Conservation (phyloP, 345 rosid genomes). For the Lepidium africanum region DNA sequence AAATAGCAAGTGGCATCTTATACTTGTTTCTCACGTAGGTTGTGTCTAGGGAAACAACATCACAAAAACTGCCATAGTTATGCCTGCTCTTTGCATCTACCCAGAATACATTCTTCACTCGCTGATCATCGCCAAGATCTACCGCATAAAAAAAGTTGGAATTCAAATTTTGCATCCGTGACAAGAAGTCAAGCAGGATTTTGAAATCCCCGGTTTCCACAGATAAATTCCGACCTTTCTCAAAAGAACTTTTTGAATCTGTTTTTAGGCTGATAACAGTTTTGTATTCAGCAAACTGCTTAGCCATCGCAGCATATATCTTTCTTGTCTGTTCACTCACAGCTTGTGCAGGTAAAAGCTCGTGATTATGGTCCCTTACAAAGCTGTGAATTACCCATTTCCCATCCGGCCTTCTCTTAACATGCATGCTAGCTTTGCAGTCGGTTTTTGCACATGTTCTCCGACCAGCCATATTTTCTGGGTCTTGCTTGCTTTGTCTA, state of each 20-base stretch:
- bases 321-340: slow-evolving; percentile 65
- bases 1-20: slow-evolving; percentile 54
- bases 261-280: slow-evolving; percentile 43
- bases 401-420: slow-evolving; percentile 67
- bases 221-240: slow-evolving; percentile 38
- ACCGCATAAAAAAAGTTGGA: slow-evolving; percentile 61
- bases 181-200: slow-evolving; percentile 40
- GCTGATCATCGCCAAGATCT: slow-evolving; percentile 54
- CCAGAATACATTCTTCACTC: slow-evolving; percentile 53
- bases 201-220: slow-evolving; percentile 50
- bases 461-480: slow-evolving; percentile 48
- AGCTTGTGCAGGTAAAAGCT: slow-evolving; percentile 70
- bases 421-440: slow-evolving; percentile 82
- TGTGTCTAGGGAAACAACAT: slow-evolving; percentile 57
- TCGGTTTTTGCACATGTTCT: slow-evolving; percentile 54
- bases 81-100: slow-evolving; percentile 63
- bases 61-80: slow-evolving; percentile 49
- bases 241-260: slow-evolving; percentile 36
- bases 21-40: slow-evolving; percentile 51
- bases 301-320: slow-evolving; percentile 70
- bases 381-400: slow-evolving; percentile 69
- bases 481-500: slow-evolving; percentile 53
- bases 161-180: slow-evolving; percentile 43
- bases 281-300: slow-evolving; percentile 60
- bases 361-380: slow-evolving; percentile 68